These are phyloP conservation scores for Pseudopediastrum boryanum DNA, from an alignment of 139 green algal species.

Conservation along the genomic window DNA sequence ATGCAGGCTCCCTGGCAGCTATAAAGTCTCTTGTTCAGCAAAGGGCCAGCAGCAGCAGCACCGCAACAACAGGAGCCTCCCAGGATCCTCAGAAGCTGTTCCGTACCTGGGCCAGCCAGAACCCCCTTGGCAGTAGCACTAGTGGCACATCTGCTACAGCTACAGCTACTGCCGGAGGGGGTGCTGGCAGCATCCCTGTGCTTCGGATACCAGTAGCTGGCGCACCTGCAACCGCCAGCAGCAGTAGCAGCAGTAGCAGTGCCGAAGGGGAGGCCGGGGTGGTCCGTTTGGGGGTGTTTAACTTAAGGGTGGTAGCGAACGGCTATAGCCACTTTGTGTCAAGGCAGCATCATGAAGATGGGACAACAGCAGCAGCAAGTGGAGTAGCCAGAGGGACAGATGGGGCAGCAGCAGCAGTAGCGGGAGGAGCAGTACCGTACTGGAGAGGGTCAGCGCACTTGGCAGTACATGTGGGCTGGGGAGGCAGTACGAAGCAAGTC, in stretches of 20 bases:
- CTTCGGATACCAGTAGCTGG: neutral
- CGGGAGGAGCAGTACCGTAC: neutral
- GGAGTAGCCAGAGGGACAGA: slow-evolving; percentile 13
- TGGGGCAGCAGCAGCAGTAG: slow-evolving; percentile 8
- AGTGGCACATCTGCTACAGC: no score
- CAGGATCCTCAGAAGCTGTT: no score
- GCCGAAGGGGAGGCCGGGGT: neutral
- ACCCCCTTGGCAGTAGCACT: no score
- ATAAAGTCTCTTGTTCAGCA: no score
- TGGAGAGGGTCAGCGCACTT: slow-evolving; percentile 6
- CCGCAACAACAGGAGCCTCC: no score
- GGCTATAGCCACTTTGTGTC: slow-evolving; percentile 33
- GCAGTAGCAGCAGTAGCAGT: slow-evolving; percentile 27
- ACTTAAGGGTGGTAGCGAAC: slow-evolving; percentile 9
- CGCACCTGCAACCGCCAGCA: neutral
- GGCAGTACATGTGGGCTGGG: slow-evolving; percentile 15
- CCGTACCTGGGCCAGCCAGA: no score
- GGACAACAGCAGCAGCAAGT: no score
- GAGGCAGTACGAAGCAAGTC: slow-evolving; percentile 19
- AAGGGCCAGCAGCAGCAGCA: no score
- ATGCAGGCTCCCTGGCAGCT: no score
- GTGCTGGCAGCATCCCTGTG: slow-evolving; percentile 9
- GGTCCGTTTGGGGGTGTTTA: slow-evolving; percentile 29
- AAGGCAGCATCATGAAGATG: neutral
- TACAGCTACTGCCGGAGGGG: no score